Evolutionary conservation across 257 asterid genomes (phyloP).

Genomic region (Nicotiana otophora): DNA sequence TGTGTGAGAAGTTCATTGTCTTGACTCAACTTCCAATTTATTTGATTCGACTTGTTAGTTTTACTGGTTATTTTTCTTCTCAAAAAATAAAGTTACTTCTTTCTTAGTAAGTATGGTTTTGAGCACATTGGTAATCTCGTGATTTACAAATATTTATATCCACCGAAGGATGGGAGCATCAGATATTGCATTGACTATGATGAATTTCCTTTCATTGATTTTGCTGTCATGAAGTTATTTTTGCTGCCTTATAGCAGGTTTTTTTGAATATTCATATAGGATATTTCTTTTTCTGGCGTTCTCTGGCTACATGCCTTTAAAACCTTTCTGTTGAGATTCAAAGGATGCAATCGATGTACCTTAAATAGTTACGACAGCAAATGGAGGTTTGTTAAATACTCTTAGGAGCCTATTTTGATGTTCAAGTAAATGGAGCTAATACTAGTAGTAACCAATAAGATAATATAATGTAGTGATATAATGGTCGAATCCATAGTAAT

Average conservation of each 20-base stretch:
- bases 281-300: slow-evolving; percentile 21
- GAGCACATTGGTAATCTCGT: background rate
- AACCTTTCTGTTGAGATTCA: slow-evolving; percentile 37
- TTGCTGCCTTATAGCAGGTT: background rate
- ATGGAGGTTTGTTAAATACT: slow-evolving; percentile 25
- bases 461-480: background rate
- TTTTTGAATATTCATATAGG: background rate
- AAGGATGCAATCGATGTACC: slow-evolving; percentile 34
- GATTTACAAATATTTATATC: background rate
- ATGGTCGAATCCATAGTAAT: background rate
- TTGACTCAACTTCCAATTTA: background rate
- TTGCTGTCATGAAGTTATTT: background rate
- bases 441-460: background rate
- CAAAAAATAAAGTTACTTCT: background rate
- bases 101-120: background rate
- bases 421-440: background rate
- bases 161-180: background rate
- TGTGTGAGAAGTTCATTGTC: background rate
- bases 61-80: background rate
- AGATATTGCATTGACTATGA: background rate
- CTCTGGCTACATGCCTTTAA: slow-evolving; percentile 43
- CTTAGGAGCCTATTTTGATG: background rate
- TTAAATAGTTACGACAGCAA: slow-evolving; percentile 35
- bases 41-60: background rate
- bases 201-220: background rate